Base-by-base conservation (phyloP, 768 basidiomycete species). In the Dentipellis sp. region DNA sequence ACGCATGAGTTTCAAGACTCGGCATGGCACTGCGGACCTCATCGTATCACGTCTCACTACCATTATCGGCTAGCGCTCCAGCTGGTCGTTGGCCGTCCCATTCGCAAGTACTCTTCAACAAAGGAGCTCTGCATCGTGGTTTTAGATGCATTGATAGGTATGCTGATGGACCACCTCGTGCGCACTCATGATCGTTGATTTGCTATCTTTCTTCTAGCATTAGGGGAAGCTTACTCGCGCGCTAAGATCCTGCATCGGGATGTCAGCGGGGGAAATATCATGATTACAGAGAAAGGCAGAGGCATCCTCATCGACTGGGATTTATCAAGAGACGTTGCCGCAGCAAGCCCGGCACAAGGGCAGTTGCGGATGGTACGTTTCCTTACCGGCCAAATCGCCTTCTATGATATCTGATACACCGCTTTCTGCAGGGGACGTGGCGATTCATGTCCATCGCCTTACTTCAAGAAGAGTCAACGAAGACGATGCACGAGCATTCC, bases 21-120 rank as follows among this genome's bases (percentile, higher is more conserved):
- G 39, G 17, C 52, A 10, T 42, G 21, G 16, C n/a, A n/a, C n/a
- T 39, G 14, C 5, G 39, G 39, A 12, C 5, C 16, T 17, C 19
- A n/a, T 17, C 37, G 21, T 10, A 11, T 53, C 21, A 14, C 9
- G 10, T 22, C 17, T 10, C 37, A 53, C 39, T 4, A 16, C 7
- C 52, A 53, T 38, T 53, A 53, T 39, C 52, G 52, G n/a, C n/a
- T 53, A 10, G 52, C 23, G 12, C 39, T 53, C 39, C 14, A 40
- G 12, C n/a, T n/a, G n/a, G 17, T 17, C 39, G 17, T 40, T 14
- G 39, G 39, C 39, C 39, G 39, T 17, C 39, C 39, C 14, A 5
- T 40, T 5, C 12, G 17, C 14, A 14, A 12, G 12, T 40, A 12
- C 14, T 14, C 5, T 4, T 40, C 39, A 40, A 14, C 39, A 14